Base-by-base conservation (phyloP, 768 basidiomycete genomes). In the Hericium alpestre region DNA sequence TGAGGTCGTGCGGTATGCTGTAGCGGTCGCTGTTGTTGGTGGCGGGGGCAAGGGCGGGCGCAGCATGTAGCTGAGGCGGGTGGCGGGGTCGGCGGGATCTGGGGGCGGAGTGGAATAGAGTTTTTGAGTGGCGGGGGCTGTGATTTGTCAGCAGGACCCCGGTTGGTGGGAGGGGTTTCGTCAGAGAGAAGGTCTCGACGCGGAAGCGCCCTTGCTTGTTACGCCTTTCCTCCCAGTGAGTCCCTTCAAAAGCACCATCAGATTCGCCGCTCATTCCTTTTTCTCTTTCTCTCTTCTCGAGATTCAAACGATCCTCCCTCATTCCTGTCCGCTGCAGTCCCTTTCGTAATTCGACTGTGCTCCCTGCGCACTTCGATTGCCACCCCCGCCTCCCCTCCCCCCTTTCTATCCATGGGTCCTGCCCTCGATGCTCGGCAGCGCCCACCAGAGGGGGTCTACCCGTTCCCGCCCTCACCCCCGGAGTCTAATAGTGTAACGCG, bases 401-500 rank as follows among this genome's bases (percentile, higher is more conserved):
- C 15, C 43, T 46, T 20, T n/a, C 20, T 46, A 3, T 13, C 49
- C 23, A 51, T 51, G 49, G 49, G 49, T 51, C 27, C 49, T 23
- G 23, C 27, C 49, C 22, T 16, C 49, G 49, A 51, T 37, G 23
- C 23, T 51, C 49, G 49, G 20, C 49, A 51, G 18, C 27, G 16
- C 23, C 49, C 49, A 20, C 23, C 49, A 20, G 49, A 51, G 7
- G 39, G 10, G 20, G 12, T 37, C 18, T 38, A 27, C 40, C 12
- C 23, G 8, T 20, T 51, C 25, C 60, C 46, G 20, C 59, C 37
- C 25, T 49, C 53, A 9, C 58, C 55, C 51, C 56, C 59, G 23
- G 27, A 41, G 55, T 62, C 54, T 49, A 23, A 51, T 52, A 51
- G 59, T 27, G 47, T 62, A 54, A 51, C 61, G 51, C 61, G 56